Evolutionary conservation across 1,139 yeast genomes (phyloP).

Genomic region (Kurtzmaniella quercitrusa): DNA sequence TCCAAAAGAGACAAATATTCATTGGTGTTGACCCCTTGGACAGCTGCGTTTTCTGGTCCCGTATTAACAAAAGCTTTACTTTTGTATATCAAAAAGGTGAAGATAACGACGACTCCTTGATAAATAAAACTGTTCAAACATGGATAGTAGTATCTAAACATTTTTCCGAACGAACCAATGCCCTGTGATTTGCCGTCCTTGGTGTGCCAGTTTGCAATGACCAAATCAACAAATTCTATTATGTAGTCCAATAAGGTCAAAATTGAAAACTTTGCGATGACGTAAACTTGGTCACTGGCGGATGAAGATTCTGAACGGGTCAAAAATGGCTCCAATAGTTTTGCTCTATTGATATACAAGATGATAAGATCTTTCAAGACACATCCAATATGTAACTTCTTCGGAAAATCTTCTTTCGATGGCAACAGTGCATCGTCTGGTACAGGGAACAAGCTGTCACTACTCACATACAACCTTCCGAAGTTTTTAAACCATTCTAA

Average conservation of each 20-base stretch:
- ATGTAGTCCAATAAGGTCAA: conserved; percentile 35
- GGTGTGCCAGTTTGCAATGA: conserved; percentile 9
- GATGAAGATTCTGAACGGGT: conserved; percentile 32
- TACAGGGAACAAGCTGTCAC: conserved; percentile 8
- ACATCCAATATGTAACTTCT: conserved; percentile 31
- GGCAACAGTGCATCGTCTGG: conserved; percentile 6
- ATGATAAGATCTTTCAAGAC: conserved; percentile 43
- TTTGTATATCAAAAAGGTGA: conserved; percentile 44
- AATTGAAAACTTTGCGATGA: conserved; percentile 34
- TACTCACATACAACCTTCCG: conserved; percentile 12
- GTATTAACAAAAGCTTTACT: conserved; percentile 29
- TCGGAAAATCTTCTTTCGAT: conserved; percentile 21
- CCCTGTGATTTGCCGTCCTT: conserved; percentile 26
- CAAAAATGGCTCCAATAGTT: conserved; percentile 50
- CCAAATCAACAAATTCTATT: conserved; percentile 19
- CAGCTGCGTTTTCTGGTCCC: conserved; percentile 10
- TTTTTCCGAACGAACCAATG: conserved; percentile 12
- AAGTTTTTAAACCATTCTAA: conserved; percentile 21
- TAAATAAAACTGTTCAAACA: conserved; percentile 47
- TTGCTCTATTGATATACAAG: conserved; percentile 47
- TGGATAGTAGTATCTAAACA: conserved; percentile 38
- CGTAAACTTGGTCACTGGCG: conserved; percentile 23
- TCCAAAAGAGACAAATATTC: conserved; percentile 25
- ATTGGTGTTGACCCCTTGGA: conserved; percentile 10
- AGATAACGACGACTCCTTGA: conserved; percentile 50